Evolutionary conservation across 2,329 filamentous ascomycete genomes (phyloP), one percentile per base, ranked within the genome.

Genomic region (Gyromitra esculenta): DNA sequence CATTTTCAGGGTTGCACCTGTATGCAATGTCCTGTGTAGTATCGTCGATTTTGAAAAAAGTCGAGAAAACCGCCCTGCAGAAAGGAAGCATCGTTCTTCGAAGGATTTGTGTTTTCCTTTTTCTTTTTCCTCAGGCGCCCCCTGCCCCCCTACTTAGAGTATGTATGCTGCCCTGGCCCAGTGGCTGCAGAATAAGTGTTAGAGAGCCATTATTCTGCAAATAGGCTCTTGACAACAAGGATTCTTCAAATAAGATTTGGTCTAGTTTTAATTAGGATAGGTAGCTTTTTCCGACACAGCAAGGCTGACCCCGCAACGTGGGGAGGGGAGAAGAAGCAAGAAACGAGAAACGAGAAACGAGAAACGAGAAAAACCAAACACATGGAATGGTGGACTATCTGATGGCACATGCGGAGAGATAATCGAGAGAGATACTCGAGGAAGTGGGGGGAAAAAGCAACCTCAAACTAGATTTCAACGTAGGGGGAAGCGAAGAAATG

Each of bases 11-110:
- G 60, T 70, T 41, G 66, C 65, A 57, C 37, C 52, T 70, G 66
- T 75, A 68, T 64, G 35, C 72, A 74, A 64, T 70, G 66, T 60
- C 70, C 62, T 74, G 65, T 71, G 54, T 31, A 62, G 56, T 74
- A 75, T 75, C 72, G 72, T 70, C 64, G 66, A 71, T 75, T 71
- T 63, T 71, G 64, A 52, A 37, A 57, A 70, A 48, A 64, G 15
- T 64, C 35, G 50, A 62, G 52, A 71, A 62, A 71, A 62, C 9
- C 50, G 50, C 65, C 65, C 68, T 71, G 68, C 67, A 75, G 72
- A 50, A 31, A 3, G 25, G 25, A 31, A 75, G 48, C 71, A 62
- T 68, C 63, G 39, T 68, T 31, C 63, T 43, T 31, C 37, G 52
- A 57, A 52, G 43, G 41, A 31, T 25, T 39, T 18, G 15, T 52